Percentiles rank a stretch among this genome's conserved stretches.
Evolutionary conservation across 2,329 filamentous ascomycete genomes (phyloP).

Genomic region (Zymoseptoria crescenta): DNA sequence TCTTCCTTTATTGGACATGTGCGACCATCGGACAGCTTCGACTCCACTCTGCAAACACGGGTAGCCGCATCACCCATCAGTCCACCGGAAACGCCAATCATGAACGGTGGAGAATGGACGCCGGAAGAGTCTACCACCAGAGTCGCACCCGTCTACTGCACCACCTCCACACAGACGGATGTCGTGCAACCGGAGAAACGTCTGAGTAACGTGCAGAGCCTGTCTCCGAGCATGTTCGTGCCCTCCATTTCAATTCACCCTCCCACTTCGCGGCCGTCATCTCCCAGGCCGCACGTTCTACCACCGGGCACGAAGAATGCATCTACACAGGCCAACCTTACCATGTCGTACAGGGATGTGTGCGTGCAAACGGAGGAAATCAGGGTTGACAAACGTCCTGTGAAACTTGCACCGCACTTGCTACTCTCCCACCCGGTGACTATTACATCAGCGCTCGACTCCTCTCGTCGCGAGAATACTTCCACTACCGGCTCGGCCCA

Average conservation of each 20-base stretch:
- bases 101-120: conserved; percentile 19
- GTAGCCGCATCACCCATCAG: conserved; percentile 43
- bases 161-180: conserved; percentile 30
- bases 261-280: conserved; percentile 72
- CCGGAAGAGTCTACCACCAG: conserved; percentile 13
- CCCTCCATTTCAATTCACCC: conserved; percentile 90
- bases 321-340: conserved; percentile 66
- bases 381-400: conserved; percentile 67
- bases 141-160: conserved; percentile 21
- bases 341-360: conserved; percentile 43
- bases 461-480: conserved; percentile 8
- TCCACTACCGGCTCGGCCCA: conserved; percentile 1
- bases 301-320: conserved; percentile 75
- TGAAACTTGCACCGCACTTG: conserved; percentile 67
- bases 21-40: not conserved
- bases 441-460: conserved; percentile 34
- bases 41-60: conserved; percentile 2
- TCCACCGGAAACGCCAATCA: conserved; percentile 58
- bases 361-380: conserved; percentile 88
- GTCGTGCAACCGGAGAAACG: conserved; percentile 19
- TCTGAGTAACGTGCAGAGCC: conserved; percentile 21
- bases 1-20: not conserved
- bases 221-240: conserved; percentile 25
- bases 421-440: conserved; percentile 68
- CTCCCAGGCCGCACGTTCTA: conserved; percentile 67